Evolutionary conservation across 257 asterid genomes (phyloP), one percentile per base, ranked within the genome.

Genomic region (Haberlea rhodopensis): DNA sequence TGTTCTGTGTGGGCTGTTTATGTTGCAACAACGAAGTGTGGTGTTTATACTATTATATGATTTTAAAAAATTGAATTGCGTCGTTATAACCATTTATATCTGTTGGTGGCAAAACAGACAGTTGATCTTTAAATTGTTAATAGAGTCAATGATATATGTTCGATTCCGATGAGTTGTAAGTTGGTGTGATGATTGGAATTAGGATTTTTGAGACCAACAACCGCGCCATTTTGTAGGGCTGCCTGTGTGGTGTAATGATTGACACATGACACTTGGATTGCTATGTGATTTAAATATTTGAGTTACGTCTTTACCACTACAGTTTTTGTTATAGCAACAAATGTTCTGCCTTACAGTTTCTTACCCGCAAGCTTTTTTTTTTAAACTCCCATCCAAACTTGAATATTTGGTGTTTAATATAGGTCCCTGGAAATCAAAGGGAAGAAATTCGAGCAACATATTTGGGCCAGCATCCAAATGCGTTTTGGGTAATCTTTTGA

Each of bases 401-500:
- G n/a, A n/a, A n/a, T n/a, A n/a, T n/a, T n/a, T n/a, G n/a, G n/a
- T n/a, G n/a, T n/a, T n/a, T n/a, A n/a, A 27, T 67, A 57, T 72
- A 94, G 97, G 91, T 87, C 23, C 68, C 75, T 7, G 81, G 75
- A 37, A 60, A 64, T 24, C 94, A 86, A 6, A 72, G 49, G 77
- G 96, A 84, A 53, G 78, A 80, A 51, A 67, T 83, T 32, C 95
- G 96, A 46, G 22, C 89, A 65, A 89, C 86, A 37, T 94, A 89
- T 83, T 74, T 94, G 86, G 85, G 85, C 22, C 81, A 74, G 75
- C 96, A 87, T 68, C 97, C 99, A 53, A 80, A 80, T 78, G 99
- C 99, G 61, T 87, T 94, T 49, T 94, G 99, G 99, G 99, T 90
- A 79, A 67, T 43, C 53, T 27, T 71, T 45, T 18, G 20, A 27